Evolutionary conservation across 345 rosid genomes (phyloP), one percentile per base, ranked within the genome.

Genomic region (Arabidopsis arenosa): DNA sequence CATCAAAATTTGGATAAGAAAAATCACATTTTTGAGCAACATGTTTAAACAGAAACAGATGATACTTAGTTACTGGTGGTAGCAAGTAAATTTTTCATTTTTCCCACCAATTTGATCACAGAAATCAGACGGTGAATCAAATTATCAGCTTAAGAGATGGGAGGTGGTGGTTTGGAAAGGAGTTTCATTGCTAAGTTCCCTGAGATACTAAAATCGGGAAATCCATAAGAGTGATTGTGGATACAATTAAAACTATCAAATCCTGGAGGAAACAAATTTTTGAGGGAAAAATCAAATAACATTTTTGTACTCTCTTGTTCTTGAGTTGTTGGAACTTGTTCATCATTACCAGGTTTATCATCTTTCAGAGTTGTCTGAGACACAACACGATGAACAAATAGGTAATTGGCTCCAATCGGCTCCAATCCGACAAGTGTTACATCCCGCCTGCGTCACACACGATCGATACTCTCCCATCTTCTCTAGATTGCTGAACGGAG

Each of bases 321-420:
- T 23, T 23, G 26, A 23, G 26, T 23, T 23, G 26, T 23, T 23
- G 26, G 26, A 23, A 23, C 26, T 23, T 23, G 26, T 23, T 23
- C 26, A 23, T 23, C 26, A 23, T 23, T 23, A 23, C 26, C 26
- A 23, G 26, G 26, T 23, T 23, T 23, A n/a, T 18, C 28, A 43
- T 84, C 87, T 68, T 51, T 73, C 44, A 88, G 83, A 78, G 90
- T 92, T 87, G 83, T 93, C 26, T 84, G 66, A 87, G 81, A 72
- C 98, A 94, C 86, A 88, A 57, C 59, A 88, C 95, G 5, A 90
- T 84, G 89, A 91, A 94, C 56, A 91, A 71, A 76, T 90, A 88
- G 70, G 95, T 91, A 14, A 23, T 23, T 23, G 26, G 26, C n/a
- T n/a, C n/a, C n/a, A n/a, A n/a, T n/a, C 1, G 26, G 26, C 26